Evolutionary conservation across 2,329 filamentous ascomycete genomes (phyloP).

Genomic region (Colletotrichum costaricense): DNA sequence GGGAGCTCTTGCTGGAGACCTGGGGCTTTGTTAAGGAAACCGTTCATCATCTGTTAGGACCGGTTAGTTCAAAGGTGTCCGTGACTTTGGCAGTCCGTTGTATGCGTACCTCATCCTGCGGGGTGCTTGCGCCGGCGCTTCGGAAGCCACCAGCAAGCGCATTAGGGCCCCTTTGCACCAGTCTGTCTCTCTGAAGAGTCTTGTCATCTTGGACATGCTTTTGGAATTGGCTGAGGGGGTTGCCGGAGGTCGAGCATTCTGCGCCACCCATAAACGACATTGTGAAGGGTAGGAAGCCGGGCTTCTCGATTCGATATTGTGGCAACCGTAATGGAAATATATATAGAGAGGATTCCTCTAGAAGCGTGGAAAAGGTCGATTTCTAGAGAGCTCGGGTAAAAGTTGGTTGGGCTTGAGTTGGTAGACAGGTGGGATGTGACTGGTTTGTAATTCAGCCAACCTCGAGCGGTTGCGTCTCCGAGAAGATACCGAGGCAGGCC

Average conservation of each 20-base stretch:
- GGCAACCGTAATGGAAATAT: background rate
- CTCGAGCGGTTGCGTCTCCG: conserved; percentile 14
- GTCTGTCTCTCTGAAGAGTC: conserved; percentile 89
- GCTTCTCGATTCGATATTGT: background rate
- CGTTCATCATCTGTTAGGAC: conserved; percentile 82
- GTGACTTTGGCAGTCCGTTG: background rate
- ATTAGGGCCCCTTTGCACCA: conserved; percentile 80
- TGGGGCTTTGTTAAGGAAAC: conserved; percentile 87
- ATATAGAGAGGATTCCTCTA: background rate
- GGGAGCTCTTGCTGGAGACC: conserved; percentile 65
- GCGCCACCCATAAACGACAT: conserved; percentile 98
- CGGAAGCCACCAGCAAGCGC: conserved; percentile 82
- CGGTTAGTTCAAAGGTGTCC: background rate
- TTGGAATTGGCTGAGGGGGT: conserved; percentile 96
- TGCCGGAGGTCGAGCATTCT: conserved; percentile 95
- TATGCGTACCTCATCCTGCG: conserved; percentile 76
- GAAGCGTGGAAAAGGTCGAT: background rate
- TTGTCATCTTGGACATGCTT: conserved; percentile 98
- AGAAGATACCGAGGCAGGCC: conserved; percentile 34
- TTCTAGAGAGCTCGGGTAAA: background rate
- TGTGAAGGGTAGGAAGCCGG: conserved; percentile 39
- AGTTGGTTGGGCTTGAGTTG: background rate
- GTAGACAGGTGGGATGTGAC: background rate
- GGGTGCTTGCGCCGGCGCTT: conserved; percentile 74
- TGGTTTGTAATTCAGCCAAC: conserved; percentile 26